phyloP scores from a whole-genome alignment of 1,284 basidiomycete species.

The Leccinum pachyderme region DNA sequence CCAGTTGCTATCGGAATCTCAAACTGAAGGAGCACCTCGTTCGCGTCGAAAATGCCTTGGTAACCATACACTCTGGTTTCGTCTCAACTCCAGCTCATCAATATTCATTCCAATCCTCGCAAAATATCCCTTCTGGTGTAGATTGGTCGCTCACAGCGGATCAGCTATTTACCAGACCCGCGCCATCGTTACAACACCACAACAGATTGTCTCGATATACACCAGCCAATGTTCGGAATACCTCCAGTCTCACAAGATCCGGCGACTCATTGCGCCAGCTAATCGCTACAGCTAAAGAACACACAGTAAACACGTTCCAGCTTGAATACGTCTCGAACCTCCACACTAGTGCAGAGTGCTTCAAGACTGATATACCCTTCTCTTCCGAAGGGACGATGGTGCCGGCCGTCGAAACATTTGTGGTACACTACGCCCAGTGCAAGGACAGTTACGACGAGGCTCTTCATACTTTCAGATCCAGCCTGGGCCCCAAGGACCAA shows the following conservation, averaged over 20 bases:
- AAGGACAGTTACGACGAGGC: background rate
- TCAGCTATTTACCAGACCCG: slow-evolving; percentile 12
- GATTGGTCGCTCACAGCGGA: background rate
- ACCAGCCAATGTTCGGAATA: background rate
- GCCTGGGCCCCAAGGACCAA: slow-evolving; percentile 9
- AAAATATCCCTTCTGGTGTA: background rate
- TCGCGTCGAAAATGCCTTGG: slow-evolving; percentile 16
- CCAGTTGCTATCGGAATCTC: slow-evolving; percentile 15
- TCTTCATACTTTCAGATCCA: slow-evolving; percentile 6
- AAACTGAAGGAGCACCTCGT: slow-evolving; percentile 12
- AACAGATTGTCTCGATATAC: background rate
- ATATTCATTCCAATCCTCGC: slow-evolving; percentile 17
- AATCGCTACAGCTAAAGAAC: slow-evolving; percentile 3
- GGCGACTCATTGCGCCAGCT: slow-evolving; percentile 5
- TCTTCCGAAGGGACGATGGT: background rate
- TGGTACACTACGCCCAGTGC: slow-evolving; percentile 4
- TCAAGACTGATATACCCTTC: background rate
- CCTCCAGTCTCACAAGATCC: background rate
- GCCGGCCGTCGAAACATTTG: slow-evolving; percentile 10
- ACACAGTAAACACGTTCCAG: slow-evolving; percentile 16
- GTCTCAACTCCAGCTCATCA: background rate
- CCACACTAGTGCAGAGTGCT: slow-evolving; percentile 10
- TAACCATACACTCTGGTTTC: background rate
- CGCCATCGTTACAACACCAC: background rate
- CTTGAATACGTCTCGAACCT: slow-evolving; percentile 17